Percentiles rank a stretch among this genome's conserved stretches.
Conservation (phyloP, 202 grass and related monocot species). For the Saccharum hybrid region DNA sequence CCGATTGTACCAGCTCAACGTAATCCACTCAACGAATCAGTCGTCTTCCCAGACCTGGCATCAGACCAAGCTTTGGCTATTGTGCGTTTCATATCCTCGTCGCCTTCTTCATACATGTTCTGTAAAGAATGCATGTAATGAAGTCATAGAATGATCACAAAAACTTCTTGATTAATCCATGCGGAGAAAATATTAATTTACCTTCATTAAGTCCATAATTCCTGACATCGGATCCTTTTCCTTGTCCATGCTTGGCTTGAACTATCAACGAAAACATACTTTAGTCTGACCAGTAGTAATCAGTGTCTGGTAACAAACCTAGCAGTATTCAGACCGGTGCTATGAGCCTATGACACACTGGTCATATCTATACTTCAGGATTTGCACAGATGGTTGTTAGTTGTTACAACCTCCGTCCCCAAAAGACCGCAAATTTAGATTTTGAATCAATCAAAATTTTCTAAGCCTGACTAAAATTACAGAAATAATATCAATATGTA, state of each 20-base stretch:
- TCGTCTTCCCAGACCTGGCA: conserved; percentile 69
- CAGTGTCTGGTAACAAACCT: not conserved
- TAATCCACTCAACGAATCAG: conserved; percentile 51
- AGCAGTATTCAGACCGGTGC: not conserved
- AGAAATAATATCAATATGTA: not conserved
- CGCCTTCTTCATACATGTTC: conserved; percentile 89
- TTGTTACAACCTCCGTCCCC: not conserved
- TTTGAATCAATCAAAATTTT: not conserved
- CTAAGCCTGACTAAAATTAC: not conserved
- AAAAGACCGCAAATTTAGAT: not conserved
- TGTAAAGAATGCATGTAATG: conserved; percentile 38
- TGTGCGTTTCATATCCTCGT: conserved; percentile 82
- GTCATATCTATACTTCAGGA: not conserved
- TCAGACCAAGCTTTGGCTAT: conserved; percentile 78
- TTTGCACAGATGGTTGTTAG: not conserved
- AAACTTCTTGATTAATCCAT: not conserved
- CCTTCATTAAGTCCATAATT: conserved; percentile 97
- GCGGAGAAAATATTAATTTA: not conserved
- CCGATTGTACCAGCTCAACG: conserved; percentile 32
- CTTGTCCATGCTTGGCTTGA: conserved; percentile 72
- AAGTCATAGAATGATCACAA: not conserved
- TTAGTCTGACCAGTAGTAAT: conserved; percentile 21
- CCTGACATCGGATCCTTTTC: conserved; percentile 92
- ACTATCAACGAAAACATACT: conserved; percentile 39
- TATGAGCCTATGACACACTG: not conserved